Evolutionary conservation across 2,329 filamentous ascomycete genomes (phyloP).

Genomic region (Venturia nashicola): DNA sequence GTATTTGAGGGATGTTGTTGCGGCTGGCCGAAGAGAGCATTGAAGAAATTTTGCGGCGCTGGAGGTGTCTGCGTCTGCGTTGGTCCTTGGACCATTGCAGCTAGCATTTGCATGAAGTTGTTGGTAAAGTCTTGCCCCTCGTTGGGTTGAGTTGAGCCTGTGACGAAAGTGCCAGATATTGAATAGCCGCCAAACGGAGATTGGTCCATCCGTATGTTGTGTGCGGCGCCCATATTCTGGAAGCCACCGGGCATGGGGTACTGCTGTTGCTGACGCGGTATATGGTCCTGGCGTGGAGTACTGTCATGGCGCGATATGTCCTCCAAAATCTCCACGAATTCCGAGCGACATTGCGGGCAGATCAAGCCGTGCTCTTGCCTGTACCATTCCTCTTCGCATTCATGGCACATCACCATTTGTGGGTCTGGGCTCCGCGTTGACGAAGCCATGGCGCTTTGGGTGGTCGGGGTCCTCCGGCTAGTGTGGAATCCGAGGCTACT

Average conservation of each 20-base stretch:
- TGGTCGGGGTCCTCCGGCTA: background rate
- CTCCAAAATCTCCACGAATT: slow-evolving; percentile 78
- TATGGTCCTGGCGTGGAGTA: background rate
- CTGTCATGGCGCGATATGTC: background rate
- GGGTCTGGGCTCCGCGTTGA: background rate
- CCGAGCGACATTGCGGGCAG: slow-evolving; percentile 67
- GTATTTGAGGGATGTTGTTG: background rate
- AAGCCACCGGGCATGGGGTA: background rate
- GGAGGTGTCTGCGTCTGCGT: background rate
- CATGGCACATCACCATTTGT: slow-evolving; percentile 74
- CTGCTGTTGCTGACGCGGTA: background rate
- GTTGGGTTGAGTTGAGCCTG: background rate
- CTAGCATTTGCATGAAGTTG: slow-evolving; percentile 5
- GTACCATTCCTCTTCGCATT: slow-evolving; percentile 72
- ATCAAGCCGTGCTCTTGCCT: slow-evolving; percentile 53
- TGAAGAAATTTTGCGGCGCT: background rate
- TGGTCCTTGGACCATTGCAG: background rate
- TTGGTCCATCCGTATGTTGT: slow-evolving; percentile 6
- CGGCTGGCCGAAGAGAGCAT: background rate
- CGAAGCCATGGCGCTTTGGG: background rate
- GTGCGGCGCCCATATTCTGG: slow-evolving; percentile 13
- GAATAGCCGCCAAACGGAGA: background rate
- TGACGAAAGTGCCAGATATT: background rate
- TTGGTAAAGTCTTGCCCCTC: background rate
- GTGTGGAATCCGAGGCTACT: background rate